Percentiles rank a stretch among this genome's conserved stretches.
Conservation (phyloP, 768 basidiomycete species). For the Rhizopogon vulgaris region DNA sequence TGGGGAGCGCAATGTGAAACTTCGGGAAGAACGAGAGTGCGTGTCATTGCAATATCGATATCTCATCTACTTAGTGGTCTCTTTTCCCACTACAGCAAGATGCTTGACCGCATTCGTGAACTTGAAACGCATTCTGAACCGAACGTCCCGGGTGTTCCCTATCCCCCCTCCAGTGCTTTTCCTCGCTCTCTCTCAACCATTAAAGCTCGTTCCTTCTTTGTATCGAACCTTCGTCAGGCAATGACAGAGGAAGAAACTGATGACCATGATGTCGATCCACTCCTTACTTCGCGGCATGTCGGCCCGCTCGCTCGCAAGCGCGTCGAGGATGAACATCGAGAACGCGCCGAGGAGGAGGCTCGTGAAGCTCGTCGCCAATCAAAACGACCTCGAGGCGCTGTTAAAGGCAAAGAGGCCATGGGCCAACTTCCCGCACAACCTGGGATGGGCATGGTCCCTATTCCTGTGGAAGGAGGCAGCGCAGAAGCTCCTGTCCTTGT, state of each 20-base stretch:
- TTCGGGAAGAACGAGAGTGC: constrained; percentile 59
- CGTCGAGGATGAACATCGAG: constrained; percentile 35
- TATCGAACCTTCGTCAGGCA: constrained; percentile 42
- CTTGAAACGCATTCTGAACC: constrained; percentile 41
- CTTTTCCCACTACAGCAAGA: constrained; percentile 29
- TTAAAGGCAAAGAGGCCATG: constrained; percentile 35
- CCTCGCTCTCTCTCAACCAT: constrained; percentile 41
- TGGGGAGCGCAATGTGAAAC: constrained; percentile 56
- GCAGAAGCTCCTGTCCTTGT: constrained; percentile 30
- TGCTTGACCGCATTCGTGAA: constrained; percentile 57
- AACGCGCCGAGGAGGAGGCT: constrained; percentile 40
- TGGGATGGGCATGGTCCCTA: constrained; percentile 19
- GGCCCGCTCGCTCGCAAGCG: constrained; percentile 39
- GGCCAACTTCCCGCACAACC: constrained; percentile 15
- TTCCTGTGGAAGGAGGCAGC: constrained; percentile 10
- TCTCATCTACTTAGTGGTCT: background rate
- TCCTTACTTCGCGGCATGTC: constrained; percentile 40
- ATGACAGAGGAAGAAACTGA: constrained; percentile 38
- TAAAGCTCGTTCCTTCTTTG: constrained; percentile 38
- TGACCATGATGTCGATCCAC: constrained; percentile 40
- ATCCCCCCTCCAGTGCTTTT: constrained; percentile 40
- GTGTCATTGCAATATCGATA: constrained; percentile 18
- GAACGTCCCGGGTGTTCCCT: constrained; percentile 22
- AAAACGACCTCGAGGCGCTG: constrained; percentile 25
- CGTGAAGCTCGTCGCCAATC: constrained; percentile 33